A percentile compares a stretch with the other conserved stretches of the same genome.
phyloP scores from a whole-genome alignment of 2,329 filamentous ascomycete genomes.

The Beauveria asiatica region DNA sequence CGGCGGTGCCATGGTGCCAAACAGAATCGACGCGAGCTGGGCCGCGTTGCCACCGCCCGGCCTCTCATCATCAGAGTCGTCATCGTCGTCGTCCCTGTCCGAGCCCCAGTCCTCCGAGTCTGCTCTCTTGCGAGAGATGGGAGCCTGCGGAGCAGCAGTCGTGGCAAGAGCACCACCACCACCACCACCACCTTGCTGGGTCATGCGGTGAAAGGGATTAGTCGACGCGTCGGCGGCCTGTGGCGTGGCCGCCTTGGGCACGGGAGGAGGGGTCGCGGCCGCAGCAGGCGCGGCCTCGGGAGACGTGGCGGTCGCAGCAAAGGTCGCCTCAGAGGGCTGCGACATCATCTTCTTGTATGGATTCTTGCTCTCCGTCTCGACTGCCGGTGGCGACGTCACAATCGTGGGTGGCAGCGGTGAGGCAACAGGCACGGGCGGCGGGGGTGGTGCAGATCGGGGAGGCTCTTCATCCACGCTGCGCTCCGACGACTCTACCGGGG shows the following conservation, averaged over 20 bases:
- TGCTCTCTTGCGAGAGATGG: slow-evolving; percentile 45
- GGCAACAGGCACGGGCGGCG: slow-evolving; percentile 38
- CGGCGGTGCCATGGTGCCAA: slow-evolving; percentile 93
- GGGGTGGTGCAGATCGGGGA: slow-evolving; percentile 46
- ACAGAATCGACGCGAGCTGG: slow-evolving; percentile 87
- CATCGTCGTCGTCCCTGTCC: slow-evolving; percentile 49
- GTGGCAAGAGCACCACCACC: slow-evolving; percentile 15
- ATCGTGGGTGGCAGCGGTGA: slow-evolving; percentile 39
- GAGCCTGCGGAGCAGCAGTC: slow-evolving; percentile 38
- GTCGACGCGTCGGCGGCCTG: slow-evolving; percentile 60
- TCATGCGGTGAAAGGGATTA: slow-evolving; percentile 90
- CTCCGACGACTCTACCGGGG: slow-evolving; percentile 51
- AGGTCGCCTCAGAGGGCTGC: slow-evolving; percentile 49
- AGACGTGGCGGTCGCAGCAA: slow-evolving; percentile 35
- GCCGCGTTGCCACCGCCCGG: slow-evolving; percentile 78
- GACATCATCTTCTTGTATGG: slow-evolving; percentile 89
- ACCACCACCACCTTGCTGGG: slow-evolving; percentile 40
- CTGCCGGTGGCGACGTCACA: slow-evolving; percentile 43
- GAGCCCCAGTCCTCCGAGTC: slow-evolving; percentile 76
- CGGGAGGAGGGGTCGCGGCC: slow-evolving; percentile 24
- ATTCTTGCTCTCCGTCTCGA: slow-evolving; percentile 76
- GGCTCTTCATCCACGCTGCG: slow-evolving; percentile 43
- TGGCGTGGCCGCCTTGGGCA: slow-evolving; percentile 26
- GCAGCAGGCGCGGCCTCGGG: slow-evolving; percentile 31
- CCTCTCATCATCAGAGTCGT: slow-evolving; percentile 69